These are phyloP conservation scores for Pleurozium schreberi DNA, from an alignment of 225 moss, liverwort and hornwort species.

Conservation along the genomic window DNA sequence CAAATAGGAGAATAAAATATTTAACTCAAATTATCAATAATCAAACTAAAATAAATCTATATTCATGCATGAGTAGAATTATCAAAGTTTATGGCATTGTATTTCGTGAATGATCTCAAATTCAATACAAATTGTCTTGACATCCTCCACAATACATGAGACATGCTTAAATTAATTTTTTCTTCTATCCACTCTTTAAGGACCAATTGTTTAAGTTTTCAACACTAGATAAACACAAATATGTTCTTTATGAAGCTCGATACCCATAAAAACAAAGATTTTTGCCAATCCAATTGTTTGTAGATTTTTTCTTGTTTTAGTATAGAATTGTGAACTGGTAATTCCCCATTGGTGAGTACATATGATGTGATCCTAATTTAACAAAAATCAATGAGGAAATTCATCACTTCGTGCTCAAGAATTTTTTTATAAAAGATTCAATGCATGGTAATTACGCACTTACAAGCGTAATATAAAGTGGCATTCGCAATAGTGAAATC, in stretches of 20 bases:
- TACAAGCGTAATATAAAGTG: neutral
- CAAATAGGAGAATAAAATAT: neutral
- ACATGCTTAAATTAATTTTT: neutral
- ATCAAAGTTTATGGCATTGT: neutral
- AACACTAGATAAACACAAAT: neutral
- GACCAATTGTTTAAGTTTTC: neutral
- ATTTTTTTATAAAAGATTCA: neutral
- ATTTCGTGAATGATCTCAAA: neutral
- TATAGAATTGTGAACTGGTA: accelerated
- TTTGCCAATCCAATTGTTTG: neutral
- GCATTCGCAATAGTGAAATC: neutral
- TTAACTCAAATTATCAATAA: neutral
- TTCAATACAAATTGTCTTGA: neutral
- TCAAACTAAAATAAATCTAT: neutral
- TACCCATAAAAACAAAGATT: neutral
- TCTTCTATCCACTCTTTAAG: neutral
- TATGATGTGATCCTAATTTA: neutral
- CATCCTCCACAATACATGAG: neutral
- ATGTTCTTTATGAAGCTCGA: no score
- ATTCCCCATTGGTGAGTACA: neutral
- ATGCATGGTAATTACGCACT: neutral
- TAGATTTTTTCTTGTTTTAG: neutral
- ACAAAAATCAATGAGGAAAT: neutral
- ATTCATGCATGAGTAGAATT: neutral
- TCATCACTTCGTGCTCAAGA: neutral